A percentile compares a stretch with the other conserved stretches of the same genome.
These are phyloP conservation scores for Chalaropsis ovoidea DNA, from an alignment of 2,329 filamentous ascomycete species.

Conservation along the genomic window DNA sequence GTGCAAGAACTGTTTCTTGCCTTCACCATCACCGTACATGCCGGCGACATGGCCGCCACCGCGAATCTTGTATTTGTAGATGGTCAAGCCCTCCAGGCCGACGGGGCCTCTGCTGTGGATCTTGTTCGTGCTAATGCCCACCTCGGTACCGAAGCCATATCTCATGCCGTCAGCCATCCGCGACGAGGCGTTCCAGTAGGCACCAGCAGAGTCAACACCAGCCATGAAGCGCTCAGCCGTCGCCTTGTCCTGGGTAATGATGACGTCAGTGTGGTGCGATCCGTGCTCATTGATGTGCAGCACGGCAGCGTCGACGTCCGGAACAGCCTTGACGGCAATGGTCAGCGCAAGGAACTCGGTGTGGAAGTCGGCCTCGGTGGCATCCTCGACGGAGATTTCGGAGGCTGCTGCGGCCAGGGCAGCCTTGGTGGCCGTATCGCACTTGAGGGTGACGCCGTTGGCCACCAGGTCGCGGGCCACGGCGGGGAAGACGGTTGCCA, in stretches of 20 bases:
- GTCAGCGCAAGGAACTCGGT: slow-evolving; percentile 84
- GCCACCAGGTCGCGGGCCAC: slow-evolving; percentile 64
- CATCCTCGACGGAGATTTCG: slow-evolving; percentile 48
- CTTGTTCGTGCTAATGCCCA: slow-evolving; percentile 98
- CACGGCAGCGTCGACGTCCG: slow-evolving; percentile 59
- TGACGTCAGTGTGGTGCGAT: slow-evolving; percentile 87
- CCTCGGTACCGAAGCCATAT: slow-evolving; percentile 95
- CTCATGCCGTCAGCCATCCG: slow-evolving; percentile 94
- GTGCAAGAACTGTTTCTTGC: slow-evolving; percentile 50
- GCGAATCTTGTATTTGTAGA: slow-evolving; percentile 90
- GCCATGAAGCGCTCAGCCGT: slow-evolving; percentile 75
- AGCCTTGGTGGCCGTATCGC: slow-evolving; percentile 59
- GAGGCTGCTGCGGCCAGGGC: slow-evolving; percentile 46
- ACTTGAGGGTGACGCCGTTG: slow-evolving; percentile 72
- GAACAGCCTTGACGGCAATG: slow-evolving; percentile 72
- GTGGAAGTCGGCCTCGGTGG: slow-evolving; percentile 61
- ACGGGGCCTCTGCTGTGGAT: slow-evolving; percentile 91
- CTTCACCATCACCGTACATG: slow-evolving; percentile 58
- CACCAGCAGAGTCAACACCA: slow-evolving; percentile 76
- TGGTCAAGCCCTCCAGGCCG: slow-evolving; percentile 85
- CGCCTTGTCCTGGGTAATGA: slow-evolving; percentile 60
- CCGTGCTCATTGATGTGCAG: slow-evolving; percentile 84
- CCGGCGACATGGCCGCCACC: slow-evolving; percentile 74
- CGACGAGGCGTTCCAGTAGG: slow-evolving; percentile 95
- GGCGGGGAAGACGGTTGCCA: slow-evolving; percentile 56